phyloP scores from a whole-genome alignment of 2,329 filamentous ascomycete genomes.

The Simplicillium sp. region DNA sequence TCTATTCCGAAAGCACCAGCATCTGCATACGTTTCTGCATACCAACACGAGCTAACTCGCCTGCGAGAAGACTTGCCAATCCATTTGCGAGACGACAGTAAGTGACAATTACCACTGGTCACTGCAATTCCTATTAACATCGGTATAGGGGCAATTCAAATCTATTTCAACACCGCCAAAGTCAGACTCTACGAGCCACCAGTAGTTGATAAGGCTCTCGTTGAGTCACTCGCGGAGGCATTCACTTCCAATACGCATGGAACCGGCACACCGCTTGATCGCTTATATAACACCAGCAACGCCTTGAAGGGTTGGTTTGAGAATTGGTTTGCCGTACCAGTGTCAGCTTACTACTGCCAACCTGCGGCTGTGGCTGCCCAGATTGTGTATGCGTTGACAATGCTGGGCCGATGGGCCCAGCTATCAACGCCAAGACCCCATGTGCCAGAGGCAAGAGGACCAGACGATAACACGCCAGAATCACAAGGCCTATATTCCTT shows the following conservation, averaged over 20 bases:
- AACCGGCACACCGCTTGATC: conserved; percentile 33
- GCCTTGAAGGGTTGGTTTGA: conserved; percentile 41
- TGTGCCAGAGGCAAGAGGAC: neutral
- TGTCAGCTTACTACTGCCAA: conserved; percentile 30
- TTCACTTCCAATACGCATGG: conserved; percentile 26
- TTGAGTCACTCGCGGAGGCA: conserved; percentile 33
- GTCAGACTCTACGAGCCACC: conserved; percentile 40
- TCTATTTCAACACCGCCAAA: conserved; percentile 28
- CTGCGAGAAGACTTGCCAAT: conserved; percentile 25
- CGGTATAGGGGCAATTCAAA: conserved; percentile 24
- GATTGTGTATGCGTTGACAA: conserved; percentile 38
- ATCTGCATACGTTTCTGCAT: conserved; percentile 35
- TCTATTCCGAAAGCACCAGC: conserved; percentile 28
- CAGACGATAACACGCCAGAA: neutral
- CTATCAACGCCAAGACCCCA: conserved; percentile 26
- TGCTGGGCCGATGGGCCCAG: conserved; percentile 41
- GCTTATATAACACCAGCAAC: conserved; percentile 37
- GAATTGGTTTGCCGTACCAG: conserved; percentile 33
- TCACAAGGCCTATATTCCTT: conserved; percentile 3
- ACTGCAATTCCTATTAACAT: neutral
- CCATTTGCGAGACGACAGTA: conserved; percentile 26
- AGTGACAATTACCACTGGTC: conserved; percentile 10
- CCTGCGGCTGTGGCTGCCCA: conserved; percentile 35
- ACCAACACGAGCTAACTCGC: conserved; percentile 34
- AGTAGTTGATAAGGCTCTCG: conserved; percentile 26